A percentile compares a stretch with the other conserved stretches of the same genome.
Conservation (phyloP, 148 eudicot species). For the Hydrangea macrophylla region DNA sequence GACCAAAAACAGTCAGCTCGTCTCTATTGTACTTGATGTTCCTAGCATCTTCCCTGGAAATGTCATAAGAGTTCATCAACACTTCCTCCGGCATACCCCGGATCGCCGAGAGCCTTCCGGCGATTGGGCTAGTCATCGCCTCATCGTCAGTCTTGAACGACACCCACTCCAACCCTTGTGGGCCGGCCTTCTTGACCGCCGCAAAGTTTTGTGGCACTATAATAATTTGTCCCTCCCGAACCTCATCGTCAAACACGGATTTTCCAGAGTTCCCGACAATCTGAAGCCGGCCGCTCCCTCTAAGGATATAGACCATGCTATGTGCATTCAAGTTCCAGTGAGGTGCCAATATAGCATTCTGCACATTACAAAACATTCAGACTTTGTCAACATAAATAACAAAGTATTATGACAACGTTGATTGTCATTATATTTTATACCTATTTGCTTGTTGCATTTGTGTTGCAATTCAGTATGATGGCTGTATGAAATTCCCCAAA, state of each 20-base stretch:
- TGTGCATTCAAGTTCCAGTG: slow-evolving; percentile 63
- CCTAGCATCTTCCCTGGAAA: slow-evolving; percentile 52
- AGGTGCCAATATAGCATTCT: slow-evolving; percentile 58
- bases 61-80: slow-evolving; percentile 35
- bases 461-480: too few relatives aligned
- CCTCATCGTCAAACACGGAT: slow-evolving; percentile 43
- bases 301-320: slow-evolving; percentile 37
- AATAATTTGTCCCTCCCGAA: slow-evolving; percentile 50
- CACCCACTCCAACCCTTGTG: slow-evolving; percentile 55
- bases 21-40: slow-evolving; percentile 44
- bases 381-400: neutral
- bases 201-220: slow-evolving; percentile 26
- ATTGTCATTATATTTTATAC: neutral
- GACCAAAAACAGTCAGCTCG: slow-evolving; percentile 35
- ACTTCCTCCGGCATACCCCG: slow-evolving; percentile 49
- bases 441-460: too few relatives aligned
- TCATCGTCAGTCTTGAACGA: slow-evolving; percentile 49
- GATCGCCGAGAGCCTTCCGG: slow-evolving; percentile 43
- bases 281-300: slow-evolving; percentile 50
- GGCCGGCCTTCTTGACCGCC: slow-evolving; percentile 41
- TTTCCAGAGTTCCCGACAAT: slow-evolving; percentile 34
- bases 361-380: neutral
- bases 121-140: slow-evolving; percentile 36
- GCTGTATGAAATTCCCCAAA: too few relatives aligned
- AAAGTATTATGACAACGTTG: too few relatives aligned